Evolutionary conservation across 140 eudicot genomes (phyloP).

Genomic region (Stevia rebaudiana): DNA sequence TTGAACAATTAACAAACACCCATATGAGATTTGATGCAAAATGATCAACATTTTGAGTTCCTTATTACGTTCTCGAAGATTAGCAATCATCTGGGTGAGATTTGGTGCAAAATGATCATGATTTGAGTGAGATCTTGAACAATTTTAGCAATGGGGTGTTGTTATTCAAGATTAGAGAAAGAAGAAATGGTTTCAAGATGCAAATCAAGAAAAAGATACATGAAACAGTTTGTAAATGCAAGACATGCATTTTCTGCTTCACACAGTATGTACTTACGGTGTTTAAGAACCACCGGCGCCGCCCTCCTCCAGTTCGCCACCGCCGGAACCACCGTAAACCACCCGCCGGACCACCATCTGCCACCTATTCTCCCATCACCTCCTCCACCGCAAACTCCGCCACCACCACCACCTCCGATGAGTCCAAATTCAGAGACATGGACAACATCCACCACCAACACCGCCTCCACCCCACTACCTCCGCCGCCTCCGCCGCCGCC

Average conservation of each 20-base stretch:
- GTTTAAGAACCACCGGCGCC: conserved; percentile 72
- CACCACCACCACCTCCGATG: conserved; percentile 51
- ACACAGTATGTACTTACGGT: conserved; percentile 60
- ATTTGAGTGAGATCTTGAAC: not conserved
- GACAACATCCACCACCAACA: conserved; percentile 50
- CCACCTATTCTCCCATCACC: conserved; percentile 33
- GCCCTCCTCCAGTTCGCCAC: conserved; percentile 86
- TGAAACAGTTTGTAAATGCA: conserved; percentile 83
- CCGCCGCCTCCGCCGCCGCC: conserved; percentile 79
- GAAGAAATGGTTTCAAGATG: conserved; percentile 86
- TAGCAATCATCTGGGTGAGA: conserved; percentile 8
- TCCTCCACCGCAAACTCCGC: conserved; percentile 34
- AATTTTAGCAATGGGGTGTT: conserved; percentile 62
- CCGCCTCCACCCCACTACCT: conserved; percentile 52
- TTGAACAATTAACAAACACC: conserved; percentile 5
- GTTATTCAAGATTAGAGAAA: conserved; percentile 67
- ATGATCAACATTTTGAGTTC: conserved; percentile 22
- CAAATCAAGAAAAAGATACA: conserved; percentile 71
- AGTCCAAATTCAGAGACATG: conserved; percentile 40
- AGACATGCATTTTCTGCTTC: conserved; percentile 75
- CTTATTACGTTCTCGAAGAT: not conserved
- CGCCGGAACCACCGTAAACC: conserved; percentile 65
- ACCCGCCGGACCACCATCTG: conserved; percentile 32
- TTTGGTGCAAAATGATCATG: conserved; percentile 3
- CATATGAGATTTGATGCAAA: not conserved